Percentiles rank a stretch among this genome's conserved stretches.
phyloP scores from a whole-genome alignment of 352 stramenopile species.

The Phytopythium kandeliae region DNA sequence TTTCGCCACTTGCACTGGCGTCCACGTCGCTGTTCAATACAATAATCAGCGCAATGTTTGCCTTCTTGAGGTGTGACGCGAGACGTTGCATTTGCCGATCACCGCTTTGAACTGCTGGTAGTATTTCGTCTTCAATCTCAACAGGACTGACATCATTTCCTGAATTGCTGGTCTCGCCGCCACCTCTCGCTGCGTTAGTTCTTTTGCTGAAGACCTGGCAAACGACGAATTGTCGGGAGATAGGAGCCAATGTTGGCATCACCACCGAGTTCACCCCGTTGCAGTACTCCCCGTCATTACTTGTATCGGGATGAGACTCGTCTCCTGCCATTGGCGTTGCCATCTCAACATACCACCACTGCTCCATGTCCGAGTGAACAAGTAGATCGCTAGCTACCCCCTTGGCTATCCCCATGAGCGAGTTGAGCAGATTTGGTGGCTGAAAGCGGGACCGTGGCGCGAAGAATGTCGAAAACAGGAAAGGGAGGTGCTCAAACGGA shows the following conservation, averaged over 20 bases:
- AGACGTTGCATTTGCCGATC: neutral
- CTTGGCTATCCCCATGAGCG: constrained; percentile 27
- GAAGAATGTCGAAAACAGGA: constrained; percentile 29
- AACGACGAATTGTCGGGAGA: neutral
- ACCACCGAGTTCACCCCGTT: neutral
- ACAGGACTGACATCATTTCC: neutral
- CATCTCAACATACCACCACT: neutral
- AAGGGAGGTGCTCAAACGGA: constrained; percentile 48
- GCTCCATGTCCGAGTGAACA: constrained; percentile 1
- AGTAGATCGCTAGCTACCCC: constrained; percentile 17
- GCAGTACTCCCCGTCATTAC: no score
- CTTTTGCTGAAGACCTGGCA: neutral
- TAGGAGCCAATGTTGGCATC: neutral
- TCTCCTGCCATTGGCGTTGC: neutral
- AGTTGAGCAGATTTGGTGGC: constrained; percentile 20
- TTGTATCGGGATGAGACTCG: neutral
- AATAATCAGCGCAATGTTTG: neutral
- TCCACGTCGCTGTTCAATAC: neutral
- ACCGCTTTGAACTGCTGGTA: neutral
- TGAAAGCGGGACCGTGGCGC: constrained; percentile 11
- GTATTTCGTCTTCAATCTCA: neutral
- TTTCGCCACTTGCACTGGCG: no score
- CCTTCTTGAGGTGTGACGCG: neutral
- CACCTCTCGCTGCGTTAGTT: neutral
- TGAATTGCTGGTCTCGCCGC: neutral